Base-by-base conservation (phyloP, 2,329 filamentous ascomycete species). In the Simplicillium sp. region DNA sequence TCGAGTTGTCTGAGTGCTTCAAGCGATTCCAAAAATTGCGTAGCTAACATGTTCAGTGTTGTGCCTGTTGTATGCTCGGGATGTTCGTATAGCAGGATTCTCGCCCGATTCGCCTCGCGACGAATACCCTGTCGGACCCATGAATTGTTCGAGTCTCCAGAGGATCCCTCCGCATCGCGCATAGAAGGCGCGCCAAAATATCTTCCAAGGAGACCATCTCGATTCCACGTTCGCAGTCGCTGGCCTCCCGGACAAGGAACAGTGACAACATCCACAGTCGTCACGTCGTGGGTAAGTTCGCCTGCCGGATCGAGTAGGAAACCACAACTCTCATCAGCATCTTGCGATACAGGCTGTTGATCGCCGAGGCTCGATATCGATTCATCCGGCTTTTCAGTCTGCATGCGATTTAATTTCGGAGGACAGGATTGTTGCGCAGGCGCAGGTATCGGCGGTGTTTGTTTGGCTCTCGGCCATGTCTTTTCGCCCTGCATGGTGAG, bases 61-160 rank as follows among this genome's bases (percentile, higher is more conserved):
- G 62, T 58, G 1, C 56, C 64, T 8, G 69, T 67, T 0, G 44
- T 37, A 2, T 66, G 35, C 15, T 61, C 55, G 0, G 69, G 70
- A 40, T 77, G 73, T 32, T 64, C 61, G 43, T 76, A 77, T 9
- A 76, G 53, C 46, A 76, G 48, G 31, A 75, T 70, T 7, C 73
- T 58, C 11, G 73, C 71, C 13, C 57, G 61, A 47, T 58, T 65
- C 3, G 66, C 66, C 45, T 69, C 65, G 7, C 62, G 62, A 0
- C 73, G 63, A 17, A 77, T 65, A 1, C 71, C 71, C 48, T 74
- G 70, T 9, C 68, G 60, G 5, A 76, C 65, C 73, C 73, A 77
- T 0, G 70, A 57, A n/a, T 66, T 64, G 16, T 17, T 20, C 9
- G 43, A 42, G 11, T 43, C 41, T 9, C 20, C 25, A 31, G 18